These are phyloP conservation scores for Elsinoe perseae DNA, from an alignment of 2,329 filamentous ascomycete species.

Conservation along the genomic window DNA sequence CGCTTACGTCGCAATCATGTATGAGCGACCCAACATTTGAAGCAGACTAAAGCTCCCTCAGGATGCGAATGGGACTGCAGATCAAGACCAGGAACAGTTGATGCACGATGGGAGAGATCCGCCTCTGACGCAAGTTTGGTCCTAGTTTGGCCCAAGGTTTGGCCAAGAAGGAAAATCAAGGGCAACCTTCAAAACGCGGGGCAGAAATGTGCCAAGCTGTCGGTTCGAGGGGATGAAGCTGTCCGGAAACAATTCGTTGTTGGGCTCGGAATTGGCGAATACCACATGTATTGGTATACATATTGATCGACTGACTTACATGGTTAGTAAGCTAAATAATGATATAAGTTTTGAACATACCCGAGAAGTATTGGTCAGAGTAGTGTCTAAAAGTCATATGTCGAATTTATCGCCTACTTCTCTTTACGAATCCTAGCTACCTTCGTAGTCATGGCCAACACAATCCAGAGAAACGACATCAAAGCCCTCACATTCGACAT, in stretches of 20 bases:
- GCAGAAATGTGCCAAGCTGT: conserved; percentile 4
- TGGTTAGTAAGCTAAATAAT: not conserved
- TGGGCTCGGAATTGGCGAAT: conserved; percentile 3
- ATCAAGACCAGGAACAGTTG: conserved; percentile 6
- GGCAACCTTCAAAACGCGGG: not conserved
- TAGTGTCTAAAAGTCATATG: not conserved
- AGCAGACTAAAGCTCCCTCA: not conserved
- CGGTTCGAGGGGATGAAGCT: conserved; percentile 5
- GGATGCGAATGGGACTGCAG: conserved; percentile 5
- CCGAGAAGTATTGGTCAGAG: not conserved
- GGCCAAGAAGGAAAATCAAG: not conserved
- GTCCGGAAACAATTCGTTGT: conserved; percentile 16
- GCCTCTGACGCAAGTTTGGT: conserved; percentile 16
- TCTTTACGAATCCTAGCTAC: not conserved
- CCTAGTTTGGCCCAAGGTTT: too few species aligned
- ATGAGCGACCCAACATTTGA: conserved; percentile 2
- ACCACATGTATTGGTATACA: not conserved
- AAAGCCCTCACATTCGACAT: conserved; percentile 62
- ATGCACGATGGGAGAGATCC: not conserved
- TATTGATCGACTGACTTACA: not conserved
- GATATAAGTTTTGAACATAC: not conserved
- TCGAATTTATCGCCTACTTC: not conserved
- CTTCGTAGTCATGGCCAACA: not conserved
- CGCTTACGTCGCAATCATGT: conserved; percentile 2
- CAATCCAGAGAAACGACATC: conserved; percentile 4